Evolutionary conservation across 2,329 filamentous ascomycete species (phyloP).

Genomic region (Diaporthe australafricana): DNA sequence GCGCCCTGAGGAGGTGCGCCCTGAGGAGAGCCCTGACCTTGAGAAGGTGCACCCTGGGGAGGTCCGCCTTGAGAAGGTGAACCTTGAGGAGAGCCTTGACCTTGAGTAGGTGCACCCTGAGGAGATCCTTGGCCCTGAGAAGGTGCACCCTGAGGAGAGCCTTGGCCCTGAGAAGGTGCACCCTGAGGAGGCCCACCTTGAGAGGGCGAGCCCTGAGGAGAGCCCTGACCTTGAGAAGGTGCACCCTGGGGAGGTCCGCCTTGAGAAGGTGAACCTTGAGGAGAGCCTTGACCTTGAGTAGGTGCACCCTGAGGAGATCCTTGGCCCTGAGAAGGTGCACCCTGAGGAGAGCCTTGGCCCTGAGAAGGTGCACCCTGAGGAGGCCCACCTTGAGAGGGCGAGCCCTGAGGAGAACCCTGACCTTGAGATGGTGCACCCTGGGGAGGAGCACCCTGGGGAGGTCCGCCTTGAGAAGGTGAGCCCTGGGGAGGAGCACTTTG

Average conservation of each 20-base stretch:
- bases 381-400: neutral
- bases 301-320: neutral
- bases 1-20: conserved; percentile 22
- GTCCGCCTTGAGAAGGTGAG: neutral
- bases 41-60: neutral
- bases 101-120: neutral
- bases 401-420: conserved; percentile 1
- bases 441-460: neutral
- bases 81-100: neutral
- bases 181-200: neutral
- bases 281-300: too few relatives aligned
- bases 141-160: neutral
- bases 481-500: neutral
- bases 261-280: conserved; percentile 14
- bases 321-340: neutral
- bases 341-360: neutral
- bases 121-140: neutral
- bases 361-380: neutral
- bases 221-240: conserved; percentile 17
- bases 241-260: neutral
- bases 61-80: neutral
- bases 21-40: neutral
- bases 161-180: neutral
- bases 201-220: too few relatives aligned
- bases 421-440: neutral